Percentiles rank a stretch among this genome's conserved stretches.
Conservation (phyloP, 1,284 basidiomycete species). For the Pterulicium gracile region DNA sequence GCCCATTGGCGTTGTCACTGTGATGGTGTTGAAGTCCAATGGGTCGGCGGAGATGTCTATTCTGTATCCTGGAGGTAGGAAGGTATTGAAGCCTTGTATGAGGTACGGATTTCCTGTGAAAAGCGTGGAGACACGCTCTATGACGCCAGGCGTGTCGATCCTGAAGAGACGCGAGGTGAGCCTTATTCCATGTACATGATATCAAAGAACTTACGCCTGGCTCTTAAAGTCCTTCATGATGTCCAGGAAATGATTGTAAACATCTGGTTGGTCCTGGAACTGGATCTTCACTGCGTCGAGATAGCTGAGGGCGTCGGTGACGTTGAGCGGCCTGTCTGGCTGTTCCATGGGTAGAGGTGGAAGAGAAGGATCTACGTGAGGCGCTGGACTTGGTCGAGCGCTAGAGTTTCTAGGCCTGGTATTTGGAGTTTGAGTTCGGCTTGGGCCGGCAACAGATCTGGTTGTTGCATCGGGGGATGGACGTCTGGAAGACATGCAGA, state of each 20-base stretch:
- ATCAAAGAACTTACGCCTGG: conserved; percentile 63
- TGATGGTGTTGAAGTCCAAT: conserved; percentile 76
- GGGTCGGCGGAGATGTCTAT: conserved; percentile 83
- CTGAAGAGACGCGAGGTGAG: no score
- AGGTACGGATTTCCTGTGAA: conserved; percentile 91
- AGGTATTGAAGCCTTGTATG: conserved; percentile 99
- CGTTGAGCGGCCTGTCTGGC: conserved; percentile 47
- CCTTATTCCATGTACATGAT: conserved; percentile 9
- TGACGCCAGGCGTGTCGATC: conserved; percentile 98
- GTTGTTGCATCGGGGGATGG: neutral
- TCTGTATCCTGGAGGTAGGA: conserved; percentile 92
- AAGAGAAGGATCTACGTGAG: neutral
- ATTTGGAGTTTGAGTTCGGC: neutral
- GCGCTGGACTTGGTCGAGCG: neutral
- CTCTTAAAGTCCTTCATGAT: conserved; percentile 99
- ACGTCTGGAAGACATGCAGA: neutral
- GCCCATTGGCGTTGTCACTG: conserved; percentile 89
- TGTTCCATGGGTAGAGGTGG: neutral
- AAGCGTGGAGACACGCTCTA: conserved; percentile 90
- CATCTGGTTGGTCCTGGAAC: conserved; percentile 88
- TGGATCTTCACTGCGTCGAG: conserved; percentile 94
- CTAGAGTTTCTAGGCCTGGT: neutral
- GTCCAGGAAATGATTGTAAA: conserved; percentile 95
- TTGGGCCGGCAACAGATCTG: neutral
- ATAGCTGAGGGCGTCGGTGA: conserved; percentile 93